phyloP scores from a whole-genome alignment of 441 rosid genomes.

The Mallotus japonicus region DNA sequence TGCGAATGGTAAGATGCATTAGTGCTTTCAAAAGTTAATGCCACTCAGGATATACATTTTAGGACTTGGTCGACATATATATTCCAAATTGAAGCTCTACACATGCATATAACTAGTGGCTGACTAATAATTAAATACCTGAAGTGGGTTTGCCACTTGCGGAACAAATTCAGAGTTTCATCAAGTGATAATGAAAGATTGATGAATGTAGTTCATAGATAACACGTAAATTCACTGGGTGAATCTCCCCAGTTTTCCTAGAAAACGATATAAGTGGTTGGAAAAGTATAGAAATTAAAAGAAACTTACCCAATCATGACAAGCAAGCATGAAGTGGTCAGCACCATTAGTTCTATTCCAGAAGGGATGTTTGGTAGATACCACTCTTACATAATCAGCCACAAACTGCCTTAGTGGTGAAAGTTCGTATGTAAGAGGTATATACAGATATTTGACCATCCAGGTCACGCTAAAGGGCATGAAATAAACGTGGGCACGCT shows the following conservation, averaged over 20 bases:
- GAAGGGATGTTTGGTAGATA: slow-evolving; percentile 57
- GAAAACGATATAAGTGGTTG: not conserved
- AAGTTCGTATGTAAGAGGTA: slow-evolving; percentile 34
- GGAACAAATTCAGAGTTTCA: not conserved
- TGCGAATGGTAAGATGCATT: not conserved
- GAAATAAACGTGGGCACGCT: slow-evolving; percentile 72
- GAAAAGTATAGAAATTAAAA: not conserved
- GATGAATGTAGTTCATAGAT: not conserved
- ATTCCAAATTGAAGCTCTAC: not conserved
- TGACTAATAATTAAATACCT: not conserved
- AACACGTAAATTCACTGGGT: not conserved
- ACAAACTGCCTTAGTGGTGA: slow-evolving; percentile 53
- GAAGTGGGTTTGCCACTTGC: not conserved
- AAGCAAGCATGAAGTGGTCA: slow-evolving; percentile 83
- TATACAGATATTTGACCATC: slow-evolving; percentile 69
- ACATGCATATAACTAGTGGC: not conserved
- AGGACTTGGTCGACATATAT: not conserved
- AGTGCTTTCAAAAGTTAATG: not conserved
- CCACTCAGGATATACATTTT: not conserved
- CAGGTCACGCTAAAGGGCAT: slow-evolving; percentile 83
- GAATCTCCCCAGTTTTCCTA: not conserved
- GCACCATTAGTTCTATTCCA: slow-evolving; percentile 74
- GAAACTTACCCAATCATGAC: slow-evolving; percentile 90
- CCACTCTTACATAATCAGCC: slow-evolving; percentile 61
- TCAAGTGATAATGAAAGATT: not conserved